Percentiles rank a stretch among this genome's conserved stretches.
phyloP scores from a whole-genome alignment of 805 yeast genomes.

The Cyberlindnera amylophila region DNA sequence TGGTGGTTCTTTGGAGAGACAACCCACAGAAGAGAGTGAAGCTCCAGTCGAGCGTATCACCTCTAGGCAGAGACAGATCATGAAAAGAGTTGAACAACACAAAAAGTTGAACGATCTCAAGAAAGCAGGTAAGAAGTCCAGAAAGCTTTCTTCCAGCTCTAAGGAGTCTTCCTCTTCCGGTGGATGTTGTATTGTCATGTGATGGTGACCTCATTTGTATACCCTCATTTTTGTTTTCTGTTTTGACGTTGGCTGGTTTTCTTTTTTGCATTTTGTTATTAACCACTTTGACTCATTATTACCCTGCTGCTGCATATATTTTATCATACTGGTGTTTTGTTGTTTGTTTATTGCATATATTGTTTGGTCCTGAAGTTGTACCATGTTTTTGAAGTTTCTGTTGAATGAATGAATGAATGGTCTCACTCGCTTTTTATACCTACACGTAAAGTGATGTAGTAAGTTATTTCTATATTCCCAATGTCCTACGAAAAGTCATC shows the following conservation, averaged over 20 bases:
- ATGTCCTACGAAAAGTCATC: conserved; percentile 3
- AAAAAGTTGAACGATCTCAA: background rate
- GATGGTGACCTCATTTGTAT: background rate
- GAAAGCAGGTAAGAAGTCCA: background rate
- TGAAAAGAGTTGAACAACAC: conserved; percentile 1
- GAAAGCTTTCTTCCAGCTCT: background rate
- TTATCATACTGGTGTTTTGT: background rate
- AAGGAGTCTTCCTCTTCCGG: background rate
- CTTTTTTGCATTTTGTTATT: no score
- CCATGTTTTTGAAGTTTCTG: background rate
- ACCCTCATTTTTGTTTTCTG: background rate
- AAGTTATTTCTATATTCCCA: background rate
- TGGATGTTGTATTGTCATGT: conserved; percentile 14
- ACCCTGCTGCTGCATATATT: conserved; percentile 1
- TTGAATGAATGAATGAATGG: background rate
- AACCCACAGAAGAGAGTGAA: background rate
- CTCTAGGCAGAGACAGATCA: background rate
- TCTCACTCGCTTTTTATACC: background rate
- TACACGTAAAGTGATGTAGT: no score
- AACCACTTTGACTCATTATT: no score
- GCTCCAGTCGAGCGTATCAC: background rate
- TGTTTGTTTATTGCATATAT: background rate
- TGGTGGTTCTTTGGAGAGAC: conserved; percentile 10
- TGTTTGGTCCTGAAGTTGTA: background rate
- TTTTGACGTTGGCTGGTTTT: background rate